Conservation (phyloP, 306 rosid genomes). For the Castanea crenata region DNA sequence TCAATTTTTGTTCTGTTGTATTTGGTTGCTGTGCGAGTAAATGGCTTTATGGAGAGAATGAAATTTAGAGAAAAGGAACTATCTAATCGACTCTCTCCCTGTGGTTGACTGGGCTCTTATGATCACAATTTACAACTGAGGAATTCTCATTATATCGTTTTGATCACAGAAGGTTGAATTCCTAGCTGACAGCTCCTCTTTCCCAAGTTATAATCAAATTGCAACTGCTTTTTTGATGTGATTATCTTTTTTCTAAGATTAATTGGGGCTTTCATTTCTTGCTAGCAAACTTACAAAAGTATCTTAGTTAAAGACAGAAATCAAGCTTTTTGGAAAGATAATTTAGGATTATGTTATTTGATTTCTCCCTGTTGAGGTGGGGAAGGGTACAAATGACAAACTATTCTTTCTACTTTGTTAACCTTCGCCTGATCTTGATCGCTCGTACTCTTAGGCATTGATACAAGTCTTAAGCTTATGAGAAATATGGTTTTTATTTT, state of each 20-base stretch:
- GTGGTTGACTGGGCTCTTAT: constrained; percentile 31
- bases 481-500: too few species aligned
- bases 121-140: constrained; percentile 32
- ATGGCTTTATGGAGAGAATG: constrained; percentile 42
- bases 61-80: constrained; percentile 28
- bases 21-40: constrained; percentile 29
- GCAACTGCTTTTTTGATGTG: constrained; percentile 7
- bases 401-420: neutral
- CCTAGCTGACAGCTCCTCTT: neutral
- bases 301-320: neutral
- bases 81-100: constrained; percentile 27
- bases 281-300: neutral
- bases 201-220: neutral
- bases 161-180: constrained; percentile 15
- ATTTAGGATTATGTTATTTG: neutral
- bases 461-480: too few species aligned
- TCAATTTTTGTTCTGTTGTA: constrained; percentile 15
- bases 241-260: constrained; percentile 11
- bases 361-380: neutral
- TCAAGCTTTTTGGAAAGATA: neutral
- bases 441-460: too few species aligned
- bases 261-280: neutral
- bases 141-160: constrained; percentile 21
- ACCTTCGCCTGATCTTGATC: neutral
- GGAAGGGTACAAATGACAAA: neutral